A percentile compares a stretch with the other conserved stretches of the same genome.
Evolutionary conservation across 2,329 filamentous ascomycete genomes (phyloP).

Genomic region (Pyrenophora teres): DNA sequence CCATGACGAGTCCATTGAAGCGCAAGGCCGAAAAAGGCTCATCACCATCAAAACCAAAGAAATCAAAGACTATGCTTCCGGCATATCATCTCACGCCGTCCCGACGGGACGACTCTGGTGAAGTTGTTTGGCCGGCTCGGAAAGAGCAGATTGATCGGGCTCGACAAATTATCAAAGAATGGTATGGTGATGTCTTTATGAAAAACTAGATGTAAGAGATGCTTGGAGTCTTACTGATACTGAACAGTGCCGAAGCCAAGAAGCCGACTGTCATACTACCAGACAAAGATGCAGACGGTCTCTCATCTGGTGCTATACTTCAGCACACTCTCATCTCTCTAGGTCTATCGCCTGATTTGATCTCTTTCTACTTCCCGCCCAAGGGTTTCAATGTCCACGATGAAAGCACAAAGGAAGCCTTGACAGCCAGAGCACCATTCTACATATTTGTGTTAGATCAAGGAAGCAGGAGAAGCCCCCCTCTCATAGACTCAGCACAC

Average conservation of each 20-base stretch:
- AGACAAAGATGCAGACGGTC: constrained; percentile 71
- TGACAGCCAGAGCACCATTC: constrained; percentile 56
- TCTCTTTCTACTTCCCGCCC: constrained; percentile 62
- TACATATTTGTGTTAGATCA: constrained; percentile 70
- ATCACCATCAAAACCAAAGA: constrained; percentile 29
- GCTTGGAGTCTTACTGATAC: constrained; percentile 4
- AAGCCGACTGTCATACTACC: constrained; percentile 65
- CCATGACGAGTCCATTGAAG: constrained; percentile 35
- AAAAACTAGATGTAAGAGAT: background rate
- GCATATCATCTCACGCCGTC: constrained; percentile 40
- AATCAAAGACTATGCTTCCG: constrained; percentile 31
- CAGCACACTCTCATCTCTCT: constrained; percentile 63
- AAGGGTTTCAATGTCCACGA: constrained; percentile 66
- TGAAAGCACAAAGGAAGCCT: constrained; percentile 56
- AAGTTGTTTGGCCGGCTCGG: constrained; percentile 66
- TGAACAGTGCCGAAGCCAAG: constrained; percentile 55
- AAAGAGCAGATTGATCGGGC: constrained; percentile 60
- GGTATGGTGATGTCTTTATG: constrained; percentile 48
- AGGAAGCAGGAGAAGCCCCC: constrained; percentile 61
- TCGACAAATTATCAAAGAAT: constrained; percentile 61
- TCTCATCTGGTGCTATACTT: constrained; percentile 67
- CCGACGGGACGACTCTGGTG: constrained; percentile 46
- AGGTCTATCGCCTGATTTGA: constrained; percentile 58
- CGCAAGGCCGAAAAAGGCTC: constrained; percentile 33
- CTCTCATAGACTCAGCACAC: constrained; percentile 57